Percentiles rank a stretch among this genome's conserved stretches.
Conservation (phyloP, 2,329 filamentous ascomycete genomes). For the Arthroderma sp. region DNA sequence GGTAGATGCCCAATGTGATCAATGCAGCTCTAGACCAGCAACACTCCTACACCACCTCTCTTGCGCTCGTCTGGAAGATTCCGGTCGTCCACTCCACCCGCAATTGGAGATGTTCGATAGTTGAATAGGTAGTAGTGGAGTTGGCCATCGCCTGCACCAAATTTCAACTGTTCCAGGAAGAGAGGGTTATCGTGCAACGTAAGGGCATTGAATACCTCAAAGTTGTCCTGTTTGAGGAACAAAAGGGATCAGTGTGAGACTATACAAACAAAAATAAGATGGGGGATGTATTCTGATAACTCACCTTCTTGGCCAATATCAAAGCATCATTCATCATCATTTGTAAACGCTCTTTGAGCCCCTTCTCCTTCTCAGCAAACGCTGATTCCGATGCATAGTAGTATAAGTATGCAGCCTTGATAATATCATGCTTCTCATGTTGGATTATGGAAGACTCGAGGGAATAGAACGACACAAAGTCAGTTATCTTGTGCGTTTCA, state of each 20-base stretch:
- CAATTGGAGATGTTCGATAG: slow-evolving; percentile 75
- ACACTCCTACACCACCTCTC: slow-evolving; percentile 78
- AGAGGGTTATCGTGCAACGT: slow-evolving; percentile 87
- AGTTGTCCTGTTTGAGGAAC: slow-evolving; percentile 47
- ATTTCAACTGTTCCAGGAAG: slow-evolving; percentile 88
- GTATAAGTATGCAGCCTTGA: slow-evolving; percentile 89
- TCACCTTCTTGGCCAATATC: slow-evolving; percentile 67
- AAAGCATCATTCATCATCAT: slow-evolving; percentile 70
- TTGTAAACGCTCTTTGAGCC: slow-evolving; percentile 69
- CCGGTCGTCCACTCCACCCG: slow-evolving; percentile 67
- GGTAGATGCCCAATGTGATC: not conserved
- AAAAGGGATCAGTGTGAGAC: too few relatives aligned
- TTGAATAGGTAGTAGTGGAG: slow-evolving; percentile 98
- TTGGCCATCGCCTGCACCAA: slow-evolving; percentile 85
- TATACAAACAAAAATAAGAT: not conserved
- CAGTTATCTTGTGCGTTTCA: slow-evolving; percentile 66
- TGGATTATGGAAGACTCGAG: slow-evolving; percentile 87
- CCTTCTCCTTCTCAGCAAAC: slow-evolving; percentile 42
- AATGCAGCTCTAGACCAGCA: slow-evolving; percentile 51
- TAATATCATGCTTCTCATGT: slow-evolving; percentile 59
- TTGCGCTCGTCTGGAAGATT: slow-evolving; percentile 65
- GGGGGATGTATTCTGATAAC: slow-evolving; percentile 1
- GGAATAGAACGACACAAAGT: slow-evolving; percentile 95
- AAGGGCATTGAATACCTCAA: slow-evolving; percentile 94
- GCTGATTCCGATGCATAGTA: slow-evolving; percentile 86